Evolutionary conservation across 1,284 basidiomycete genomes (phyloP), one percentile per base, ranked within the genome.

Genomic region (Ustilago sp.): DNA sequence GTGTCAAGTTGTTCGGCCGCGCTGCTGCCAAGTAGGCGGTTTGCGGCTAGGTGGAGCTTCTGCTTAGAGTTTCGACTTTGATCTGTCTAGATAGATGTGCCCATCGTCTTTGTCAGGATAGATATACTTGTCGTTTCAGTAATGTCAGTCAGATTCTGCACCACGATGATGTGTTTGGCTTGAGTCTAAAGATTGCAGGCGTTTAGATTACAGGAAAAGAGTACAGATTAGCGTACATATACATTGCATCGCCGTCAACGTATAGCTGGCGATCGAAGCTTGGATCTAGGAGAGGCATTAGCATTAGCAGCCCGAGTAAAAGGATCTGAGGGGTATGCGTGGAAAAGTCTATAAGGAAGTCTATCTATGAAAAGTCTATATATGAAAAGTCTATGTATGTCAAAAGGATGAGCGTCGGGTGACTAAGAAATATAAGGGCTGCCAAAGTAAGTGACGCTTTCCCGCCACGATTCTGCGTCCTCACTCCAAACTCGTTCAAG

Each of bases 361-460:
- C 43, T 45, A 45, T 45, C 23, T 23, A 23, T 23, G 19, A 9
- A 6, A 45, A 13, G 4, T 45, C 43, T 45, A 45, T 45, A 3
- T 41, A 17, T 41, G 11, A 41, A 41, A 41, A 17, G 23, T 28
- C 23, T 41, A 13, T 41, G 17, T 41, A 41, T 41, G 11, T 12
- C 17, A 17, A 41, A 41, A 17, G 23, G n/a, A 17, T 41, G 13
- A 13, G 43, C 19, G 43, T 23, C 43, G 43, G 19, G 47, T 38
- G 55, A 8, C 50, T 57, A 76, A 13, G 64, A 64, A 17, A 76
- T 55, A 48, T 64, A 63, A 7, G 68, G 74, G 39, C 65, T 76
- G 60, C 74, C 74, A 51, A 76, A 71, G 59, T 71, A 76, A 8
- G 53, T 65, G 35, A 70, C 74, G 38, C 64, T 67, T n/a, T 71